Conservation (phyloP, 257 asterid species). For the Ajuga chamaepitys region DNA sequence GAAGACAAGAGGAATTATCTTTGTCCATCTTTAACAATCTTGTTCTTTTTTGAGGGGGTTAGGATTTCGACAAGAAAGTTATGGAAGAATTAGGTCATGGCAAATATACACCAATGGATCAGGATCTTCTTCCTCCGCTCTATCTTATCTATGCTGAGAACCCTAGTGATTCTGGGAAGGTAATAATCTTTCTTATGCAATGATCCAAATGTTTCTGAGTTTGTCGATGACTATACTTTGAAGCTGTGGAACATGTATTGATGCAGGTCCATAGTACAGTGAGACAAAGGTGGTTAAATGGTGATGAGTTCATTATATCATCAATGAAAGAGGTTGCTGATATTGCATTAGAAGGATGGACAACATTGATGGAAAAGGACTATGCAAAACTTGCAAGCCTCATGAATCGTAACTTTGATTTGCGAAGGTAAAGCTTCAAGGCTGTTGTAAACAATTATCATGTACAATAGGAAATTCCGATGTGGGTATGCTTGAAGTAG, state of each 20-base stretch:
- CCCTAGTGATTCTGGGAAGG: constrained; percentile 98
- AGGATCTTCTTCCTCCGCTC: constrained; percentile 71
- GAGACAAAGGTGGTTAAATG: constrained; percentile 76
- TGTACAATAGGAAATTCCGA: too few species aligned
- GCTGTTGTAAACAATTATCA: background rate
- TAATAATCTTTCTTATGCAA: background rate
- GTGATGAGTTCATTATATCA: constrained; percentile 75
- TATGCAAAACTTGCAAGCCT: constrained; percentile 51
- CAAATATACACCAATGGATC: constrained; percentile 60
- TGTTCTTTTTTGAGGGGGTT: background rate
- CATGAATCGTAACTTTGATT: constrained; percentile 84
- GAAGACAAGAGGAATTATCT: background rate
- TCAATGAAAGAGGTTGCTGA: constrained; percentile 81
- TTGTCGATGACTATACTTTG: too few species aligned
- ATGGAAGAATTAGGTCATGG: constrained; percentile 90
- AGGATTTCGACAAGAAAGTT: constrained; percentile 77
- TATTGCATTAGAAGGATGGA: constrained; percentile 63
- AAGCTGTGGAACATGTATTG: background rate
- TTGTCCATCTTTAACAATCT: background rate
- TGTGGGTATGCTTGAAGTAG: too few species aligned
- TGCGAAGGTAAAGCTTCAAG: constrained; percentile 50
- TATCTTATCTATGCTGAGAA: constrained; percentile 86
- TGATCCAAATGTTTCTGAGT: too few species aligned
- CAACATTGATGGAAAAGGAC: constrained; percentile 65
- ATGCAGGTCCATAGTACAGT: constrained; percentile 86